Evolutionary conservation across 2,329 filamentous ascomycete genomes (phyloP), one percentile per base, ranked within the genome.

Genomic region (Raffaelea albimanens): DNA sequence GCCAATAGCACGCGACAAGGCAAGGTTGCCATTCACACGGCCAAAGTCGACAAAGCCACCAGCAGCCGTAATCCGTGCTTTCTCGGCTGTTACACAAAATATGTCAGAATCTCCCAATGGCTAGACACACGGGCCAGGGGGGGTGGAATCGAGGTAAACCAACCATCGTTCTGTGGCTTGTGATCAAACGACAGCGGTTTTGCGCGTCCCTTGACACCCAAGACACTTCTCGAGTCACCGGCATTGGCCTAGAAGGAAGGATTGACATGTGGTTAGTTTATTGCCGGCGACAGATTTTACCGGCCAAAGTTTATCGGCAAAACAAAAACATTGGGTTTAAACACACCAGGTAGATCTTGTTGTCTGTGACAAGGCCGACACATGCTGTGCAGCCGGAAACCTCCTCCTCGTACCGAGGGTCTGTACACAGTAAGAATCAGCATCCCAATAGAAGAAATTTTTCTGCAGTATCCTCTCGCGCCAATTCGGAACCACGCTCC

Each of bases 181-280:
- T 98, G 93, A 66, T 98, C 93, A 63, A 95, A 95, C n/a, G 93
- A 98, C 51, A 98, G 76, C 45, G 93, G 93, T 72, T 97, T 98
- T 57, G 93, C 93, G 59, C 93, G 81, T 56, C 93, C 93, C 72
- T 97, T 98, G 61, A 98, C 88, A 59, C 93, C 93, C 55, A 98
- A 71, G 22, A 98, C 93, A 62, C 85, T 87, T 72, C 93, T 82
- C 54, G 93, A 98, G 67, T 98, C 93, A 62, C 93, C 93, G 54
- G 93, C 88, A 65, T 98, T 98, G 61, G 88, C 93, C 93, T 98
- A 57, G 46, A 47, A 16, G 4, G 21, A 18, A 5, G 19, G 9
- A 16, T 29, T 29, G 7, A 29, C 7, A 13, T 7, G 13, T 19
- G 11, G 14, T 22, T 16, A 45, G 46, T 44, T 52, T 46, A 19